A percentile compares a stretch with the other conserved stretches of the same genome.
phyloP scores from a whole-genome alignment of 2,329 filamentous ascomycete species.

The Stenocarpella maydis region DNA sequence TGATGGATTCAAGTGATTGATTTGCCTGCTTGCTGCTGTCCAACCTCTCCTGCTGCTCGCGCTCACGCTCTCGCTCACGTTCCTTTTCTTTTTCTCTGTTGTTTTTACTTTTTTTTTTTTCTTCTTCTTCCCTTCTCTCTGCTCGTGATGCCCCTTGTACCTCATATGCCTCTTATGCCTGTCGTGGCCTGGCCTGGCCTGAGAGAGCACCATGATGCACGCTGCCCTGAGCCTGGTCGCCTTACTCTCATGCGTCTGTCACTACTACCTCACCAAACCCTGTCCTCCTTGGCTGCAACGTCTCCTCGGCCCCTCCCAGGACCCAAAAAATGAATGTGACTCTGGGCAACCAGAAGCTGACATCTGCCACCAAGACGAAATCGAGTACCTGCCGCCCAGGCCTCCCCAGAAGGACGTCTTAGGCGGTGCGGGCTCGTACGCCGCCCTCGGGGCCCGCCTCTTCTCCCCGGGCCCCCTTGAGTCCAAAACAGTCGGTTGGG shows the following conservation, averaged over 20 bases:
- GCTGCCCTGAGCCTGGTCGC: conserved; percentile 26
- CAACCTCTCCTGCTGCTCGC: neutral
- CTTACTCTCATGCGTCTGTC: conserved; percentile 14
- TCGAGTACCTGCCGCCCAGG: conserved; percentile 79
- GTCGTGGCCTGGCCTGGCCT: neutral
- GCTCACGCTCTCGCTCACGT: neutral
- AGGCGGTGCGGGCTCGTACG: conserved; percentile 90
- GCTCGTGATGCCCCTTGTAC: neutral
- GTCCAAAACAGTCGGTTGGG: conserved; percentile 81
- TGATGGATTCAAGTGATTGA: conserved; percentile 8
- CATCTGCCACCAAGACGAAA: conserved; percentile 70
- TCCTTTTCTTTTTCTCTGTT: neutral
- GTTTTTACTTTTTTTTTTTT: neutral
- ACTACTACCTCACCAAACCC: conserved; percentile 15
- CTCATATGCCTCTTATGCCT: neutral
- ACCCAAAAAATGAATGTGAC: neutral
- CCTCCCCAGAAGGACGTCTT: conserved; percentile 77
- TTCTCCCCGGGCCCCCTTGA: conserved; percentile 73
- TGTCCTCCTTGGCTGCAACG: conserved; percentile 11
- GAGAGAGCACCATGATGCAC: conserved; percentile 17
- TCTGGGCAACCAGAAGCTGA: conserved; percentile 32
- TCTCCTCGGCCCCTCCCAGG: neutral
- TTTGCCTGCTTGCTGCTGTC: conserved; percentile 12
- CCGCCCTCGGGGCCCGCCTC: conserved; percentile 86
- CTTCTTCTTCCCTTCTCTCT: neutral